These are phyloP conservation scores for Suillus sp. DNA, from an alignment of 768 basidiomycete genomes.

Conservation along the genomic window DNA sequence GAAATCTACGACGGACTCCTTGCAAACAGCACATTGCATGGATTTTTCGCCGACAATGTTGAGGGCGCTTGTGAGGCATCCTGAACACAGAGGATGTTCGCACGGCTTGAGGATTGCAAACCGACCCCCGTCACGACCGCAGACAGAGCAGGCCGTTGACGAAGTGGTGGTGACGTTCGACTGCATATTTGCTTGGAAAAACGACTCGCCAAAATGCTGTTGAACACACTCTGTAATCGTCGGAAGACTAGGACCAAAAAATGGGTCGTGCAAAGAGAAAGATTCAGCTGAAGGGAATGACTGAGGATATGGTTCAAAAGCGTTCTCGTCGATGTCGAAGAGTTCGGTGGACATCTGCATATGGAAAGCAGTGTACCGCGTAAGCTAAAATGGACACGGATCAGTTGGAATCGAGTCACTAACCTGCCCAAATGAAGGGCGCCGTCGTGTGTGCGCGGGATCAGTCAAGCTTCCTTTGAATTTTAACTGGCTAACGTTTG, in stretches of 20 bases:
- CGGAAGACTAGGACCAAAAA: constrained; percentile 38
- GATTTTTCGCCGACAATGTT: constrained; percentile 91
- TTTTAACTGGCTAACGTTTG: constrained; percentile 55
- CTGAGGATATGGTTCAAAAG: constrained; percentile 53
- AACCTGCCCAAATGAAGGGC: constrained; percentile 44
- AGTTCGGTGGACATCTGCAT: constrained; percentile 53
- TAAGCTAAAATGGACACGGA: constrained; percentile 19
- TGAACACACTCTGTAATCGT: constrained; percentile 33
- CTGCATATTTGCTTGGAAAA: constrained; percentile 26
- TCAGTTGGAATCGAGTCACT: constrained; percentile 19
- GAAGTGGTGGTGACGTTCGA: constrained; percentile 15
- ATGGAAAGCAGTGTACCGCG: constrained; percentile 18
- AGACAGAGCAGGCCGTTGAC: constrained; percentile 59
- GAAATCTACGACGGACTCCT: constrained; percentile 68
- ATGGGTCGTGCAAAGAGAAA: constrained; percentile 45
- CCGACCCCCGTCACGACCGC: constrained; percentile 47
- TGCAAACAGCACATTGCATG: constrained; percentile 83
- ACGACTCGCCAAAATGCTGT: constrained; percentile 24
- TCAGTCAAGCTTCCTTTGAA: constrained; percentile 74
- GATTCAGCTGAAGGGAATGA: constrained; percentile 39
- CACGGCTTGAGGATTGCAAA: constrained; percentile 77
- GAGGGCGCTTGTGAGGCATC: constrained; percentile 80
- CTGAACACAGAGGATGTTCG: constrained; percentile 73
- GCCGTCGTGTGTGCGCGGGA: constrained; percentile 55
- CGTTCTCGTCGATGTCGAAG: constrained; percentile 77